Evolutionary conservation across 805 yeast species (phyloP), one percentile per base, ranked within the genome.

Genomic region (Yamadazyma takamatsuzukensis): DNA sequence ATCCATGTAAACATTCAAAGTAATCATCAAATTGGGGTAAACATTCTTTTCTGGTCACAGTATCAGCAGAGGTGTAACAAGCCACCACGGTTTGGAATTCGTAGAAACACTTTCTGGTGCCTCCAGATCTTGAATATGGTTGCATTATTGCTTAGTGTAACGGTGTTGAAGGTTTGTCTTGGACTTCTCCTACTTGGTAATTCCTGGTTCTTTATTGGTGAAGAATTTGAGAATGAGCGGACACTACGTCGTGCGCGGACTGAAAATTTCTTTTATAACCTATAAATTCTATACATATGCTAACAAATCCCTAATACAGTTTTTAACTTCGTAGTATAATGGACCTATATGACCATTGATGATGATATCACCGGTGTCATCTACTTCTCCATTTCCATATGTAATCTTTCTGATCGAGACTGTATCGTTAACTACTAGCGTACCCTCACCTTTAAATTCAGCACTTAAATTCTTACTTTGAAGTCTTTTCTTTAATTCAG

Each of bases 371-470:
- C 96, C 95, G 29, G 86, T 87, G 26, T 74, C 80, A 15, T 66
- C 72, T 17, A 60, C 56, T 32, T 61, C 67, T 6, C 45, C 38
- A 14, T 53, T 51, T 21, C 64, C 56, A 37, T 59, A 54, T 1
- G 67, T 51, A 3, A 83, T 68, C 52, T 90, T 90, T 34, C 86
- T 65, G 6, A 93, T 77, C 1, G 85, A 80, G 12, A 93, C 74
- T 32, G 65, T 65, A 35, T 82, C 83, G 49, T 89, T 89, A 27
- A 94, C 83, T 10, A 89, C 95, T 24, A 93, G 63, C 0, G 88
- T 79, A 53, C 97, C 97, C 54, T 88, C 96, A 34, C 96, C 94
- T 55, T 83, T 78, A 54, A 90, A 87, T 50, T 89, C 96, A 1
- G 95, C 96, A 32, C 64, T 68, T 47, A 83, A 75, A 30, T 85